phyloP scores from a whole-genome alignment of 2,329 filamentous ascomycete genomes.

The Xylariaceae sp. region DNA sequence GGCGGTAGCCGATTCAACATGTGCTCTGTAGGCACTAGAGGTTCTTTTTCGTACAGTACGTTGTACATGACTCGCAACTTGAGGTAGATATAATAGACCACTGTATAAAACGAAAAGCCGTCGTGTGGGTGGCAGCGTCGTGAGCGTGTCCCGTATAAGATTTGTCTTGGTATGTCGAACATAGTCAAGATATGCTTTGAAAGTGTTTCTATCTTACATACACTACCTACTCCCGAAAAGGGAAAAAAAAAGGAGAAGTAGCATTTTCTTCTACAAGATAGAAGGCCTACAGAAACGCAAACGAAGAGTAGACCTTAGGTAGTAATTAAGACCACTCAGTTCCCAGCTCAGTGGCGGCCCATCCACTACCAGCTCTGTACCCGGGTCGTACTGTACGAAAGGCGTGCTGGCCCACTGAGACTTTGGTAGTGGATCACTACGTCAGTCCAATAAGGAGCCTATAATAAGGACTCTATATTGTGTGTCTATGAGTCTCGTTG shows the following conservation, averaged over 20 bases:
- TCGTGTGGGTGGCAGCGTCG: no score
- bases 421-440: no score
- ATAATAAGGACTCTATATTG: no score
- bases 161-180: no score
- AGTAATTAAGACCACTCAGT: background rate
- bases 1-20: conserved; percentile 11
- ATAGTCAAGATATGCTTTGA: background rate
- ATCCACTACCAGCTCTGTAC: background rate
- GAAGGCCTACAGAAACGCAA: background rate
- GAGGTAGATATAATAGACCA: no score
- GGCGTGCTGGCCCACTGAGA: no score
- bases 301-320: background rate
- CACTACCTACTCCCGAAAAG: background rate
- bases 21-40: background rate
- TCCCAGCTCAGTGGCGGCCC: conserved; percentile 3
- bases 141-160: no score
- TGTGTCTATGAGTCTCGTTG: no score
- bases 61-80: no score
- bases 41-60: background rate
- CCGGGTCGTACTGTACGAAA: background rate
- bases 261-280: background rate
- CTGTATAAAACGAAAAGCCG: background rate
- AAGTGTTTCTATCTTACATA: background rate
- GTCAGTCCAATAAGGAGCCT: no score
- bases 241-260: conserved; percentile 16